Percentiles rank a stretch among this genome's conserved stretches.
Evolutionary conservation across 1,284 basidiomycete genomes (phyloP).

Genomic region (Papiliotrema nemorosa): DNA sequence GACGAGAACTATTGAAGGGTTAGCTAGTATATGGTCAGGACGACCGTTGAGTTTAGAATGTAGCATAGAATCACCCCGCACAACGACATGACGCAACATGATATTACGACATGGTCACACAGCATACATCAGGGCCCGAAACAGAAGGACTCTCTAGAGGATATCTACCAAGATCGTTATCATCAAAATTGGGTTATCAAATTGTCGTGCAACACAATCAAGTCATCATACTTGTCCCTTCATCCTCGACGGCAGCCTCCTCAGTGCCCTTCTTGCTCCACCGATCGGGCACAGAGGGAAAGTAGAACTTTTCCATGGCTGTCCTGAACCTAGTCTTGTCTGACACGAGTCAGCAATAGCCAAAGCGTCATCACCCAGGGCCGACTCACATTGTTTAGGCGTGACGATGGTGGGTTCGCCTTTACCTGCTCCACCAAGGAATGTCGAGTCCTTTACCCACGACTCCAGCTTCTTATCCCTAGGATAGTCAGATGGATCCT

Average conservation of each 20-base stretch:
- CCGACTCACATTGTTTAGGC: slow-evolving; percentile 47
- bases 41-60: background rate
- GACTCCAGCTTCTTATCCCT: slow-evolving; percentile 97
- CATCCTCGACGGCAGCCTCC: slow-evolving; percentile 27
- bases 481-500: background rate
- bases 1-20: background rate
- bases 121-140: no score
- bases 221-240: slow-evolving; percentile 8
- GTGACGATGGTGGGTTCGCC: slow-evolving; percentile 92
- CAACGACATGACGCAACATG: no score
- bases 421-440: slow-evolving; percentile 70
- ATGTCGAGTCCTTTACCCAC: slow-evolving; percentile 92
- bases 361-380: background rate
- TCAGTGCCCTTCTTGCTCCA: slow-evolving; percentile 40
- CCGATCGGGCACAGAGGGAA: slow-evolving; percentile 52
- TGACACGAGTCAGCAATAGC: slow-evolving; percentile 51
- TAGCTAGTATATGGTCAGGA: background rate
- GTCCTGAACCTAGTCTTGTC: slow-evolving; percentile 80
- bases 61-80: background rate
- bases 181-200: no score
- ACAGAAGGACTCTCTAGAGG: no score
- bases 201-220: no score
- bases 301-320: slow-evolving; percentile 84
- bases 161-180: no score
- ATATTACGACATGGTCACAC: no score